Evolutionary conservation across 441 rosid genomes (phyloP).

Genomic region (Eutrema salsugineum): DNA sequence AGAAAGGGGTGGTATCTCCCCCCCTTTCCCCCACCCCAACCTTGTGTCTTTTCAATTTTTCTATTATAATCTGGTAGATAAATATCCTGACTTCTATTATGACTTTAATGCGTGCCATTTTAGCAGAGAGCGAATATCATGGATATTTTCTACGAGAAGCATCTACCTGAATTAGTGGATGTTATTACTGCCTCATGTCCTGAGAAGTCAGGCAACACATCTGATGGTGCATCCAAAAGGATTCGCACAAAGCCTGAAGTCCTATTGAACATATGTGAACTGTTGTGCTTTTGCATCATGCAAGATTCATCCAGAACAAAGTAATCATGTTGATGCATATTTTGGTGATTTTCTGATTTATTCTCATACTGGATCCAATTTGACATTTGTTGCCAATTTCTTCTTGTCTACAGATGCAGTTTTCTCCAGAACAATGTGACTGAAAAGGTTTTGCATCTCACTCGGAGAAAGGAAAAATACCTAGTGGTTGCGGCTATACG

Average conservation of each 20-base stretch:
- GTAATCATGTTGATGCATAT: constrained; percentile 43
- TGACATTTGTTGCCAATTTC: constrained; percentile 19
- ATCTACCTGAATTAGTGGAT: constrained; percentile 86
- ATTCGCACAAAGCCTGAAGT: constrained; percentile 80
- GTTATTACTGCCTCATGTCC: constrained; percentile 82
- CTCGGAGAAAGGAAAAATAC: constrained; percentile 88
- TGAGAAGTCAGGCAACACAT: constrained; percentile 43
- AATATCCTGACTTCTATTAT: constrained; percentile 6
- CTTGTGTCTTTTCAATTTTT: constrained; percentile 18
- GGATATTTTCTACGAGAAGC: constrained; percentile 97
- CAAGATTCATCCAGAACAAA: constrained; percentile 97
- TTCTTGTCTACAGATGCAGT: constrained; percentile 69
- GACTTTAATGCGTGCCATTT: not conserved
- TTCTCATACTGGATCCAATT: constrained; percentile 13
- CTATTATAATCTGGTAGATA: constrained; percentile 10
- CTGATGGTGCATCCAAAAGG: constrained; percentile 42
- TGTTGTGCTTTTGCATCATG: constrained; percentile 91
- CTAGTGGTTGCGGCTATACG: constrained; percentile 98
- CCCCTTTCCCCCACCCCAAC: not conserved
- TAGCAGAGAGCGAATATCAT: constrained; percentile 85
- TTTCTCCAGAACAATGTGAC: constrained; percentile 82
- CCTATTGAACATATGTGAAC: constrained; percentile 87
- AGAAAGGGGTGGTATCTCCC: not conserved
- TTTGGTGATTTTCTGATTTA: not conserved
- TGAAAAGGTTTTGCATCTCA: constrained; percentile 86